A percentile compares a stretch with the other conserved stretches of the same genome.
Evolutionary conservation across 2,329 filamentous ascomycete species (phyloP).

Genomic region (Fusarium proliferatum): DNA sequence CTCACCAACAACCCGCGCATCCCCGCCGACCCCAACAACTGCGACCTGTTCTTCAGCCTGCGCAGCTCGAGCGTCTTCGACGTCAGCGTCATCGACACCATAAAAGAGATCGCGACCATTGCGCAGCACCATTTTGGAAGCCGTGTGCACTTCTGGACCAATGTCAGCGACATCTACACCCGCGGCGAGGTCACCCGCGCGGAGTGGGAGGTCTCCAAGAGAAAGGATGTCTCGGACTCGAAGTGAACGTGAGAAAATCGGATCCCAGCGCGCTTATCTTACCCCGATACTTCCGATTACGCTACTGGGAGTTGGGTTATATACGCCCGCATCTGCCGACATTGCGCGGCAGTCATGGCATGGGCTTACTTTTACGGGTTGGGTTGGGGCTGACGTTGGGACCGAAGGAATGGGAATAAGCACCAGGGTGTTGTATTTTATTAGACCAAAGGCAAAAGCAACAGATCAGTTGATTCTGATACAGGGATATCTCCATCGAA

Average conservation of each 20-base stretch:
- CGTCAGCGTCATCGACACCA: background rate
- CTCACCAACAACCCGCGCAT: background rate
- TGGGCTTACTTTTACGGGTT: background rate
- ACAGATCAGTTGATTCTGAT: slow-evolving; percentile 10
- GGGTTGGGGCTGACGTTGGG: slow-evolving; percentile 15
- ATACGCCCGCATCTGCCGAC: background rate
- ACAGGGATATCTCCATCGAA: slow-evolving; percentile 29
- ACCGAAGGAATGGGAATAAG: background rate
- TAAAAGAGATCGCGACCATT: background rate
- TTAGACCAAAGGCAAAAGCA: background rate
- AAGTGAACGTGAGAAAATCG: too few species aligned
- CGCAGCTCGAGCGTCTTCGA: background rate
- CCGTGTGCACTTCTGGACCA: background rate
- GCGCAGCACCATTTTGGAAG: background rate
- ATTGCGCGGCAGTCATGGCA: background rate
- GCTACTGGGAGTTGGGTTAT: background rate
- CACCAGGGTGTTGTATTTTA: background rate
- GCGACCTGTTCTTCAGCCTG: slow-evolving; percentile 10
- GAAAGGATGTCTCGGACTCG: background rate
- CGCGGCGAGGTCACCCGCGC: background rate
- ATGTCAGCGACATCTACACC: background rate
- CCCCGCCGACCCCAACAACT: background rate
- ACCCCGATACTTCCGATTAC: background rate
- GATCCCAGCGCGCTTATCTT: background rate
- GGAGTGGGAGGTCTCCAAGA: background rate